Percentiles rank a stretch among this genome's conserved stretches.
phyloP scores from a whole-genome alignment of 305 asterid genomes.

The Fraxinus latifolia region DNA sequence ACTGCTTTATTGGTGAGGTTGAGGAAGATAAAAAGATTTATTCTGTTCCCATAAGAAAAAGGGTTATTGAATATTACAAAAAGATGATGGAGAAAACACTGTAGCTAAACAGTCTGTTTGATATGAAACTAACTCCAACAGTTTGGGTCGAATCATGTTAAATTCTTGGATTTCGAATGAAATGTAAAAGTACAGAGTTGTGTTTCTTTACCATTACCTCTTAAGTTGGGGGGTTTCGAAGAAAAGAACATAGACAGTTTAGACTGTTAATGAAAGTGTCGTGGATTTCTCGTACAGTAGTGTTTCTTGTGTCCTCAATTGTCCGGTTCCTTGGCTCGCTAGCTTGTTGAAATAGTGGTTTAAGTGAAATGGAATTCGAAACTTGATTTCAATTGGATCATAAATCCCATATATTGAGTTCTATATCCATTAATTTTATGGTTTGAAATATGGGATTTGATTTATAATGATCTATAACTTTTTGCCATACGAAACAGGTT shows the following conservation, averaged over 20 bases:
- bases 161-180: not conserved
- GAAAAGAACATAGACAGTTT: not conserved
- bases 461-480: not conserved
- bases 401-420: not conserved
- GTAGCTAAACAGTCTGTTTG: not conserved
- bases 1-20: slow-evolving; percentile 1
- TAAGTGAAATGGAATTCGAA: not conserved
- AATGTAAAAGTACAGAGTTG: not conserved
- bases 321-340: not conserved
- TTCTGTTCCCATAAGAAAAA: not conserved
- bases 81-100: not conserved
- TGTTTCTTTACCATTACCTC: not conserved
- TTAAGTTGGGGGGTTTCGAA: not conserved
- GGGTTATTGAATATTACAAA: not conserved
- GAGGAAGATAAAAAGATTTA: not conserved
- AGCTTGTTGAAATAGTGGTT: not conserved
- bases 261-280: not conserved
- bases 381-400: not conserved
- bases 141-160: not conserved
- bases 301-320: not conserved
- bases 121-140: not conserved
- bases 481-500: not conserved
- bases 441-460: not conserved
- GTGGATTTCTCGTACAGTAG: not conserved
- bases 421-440: not conserved